Base-by-base conservation (phyloP, 2,329 filamentous ascomycete genomes). In the Waltergamsia citrina region DNA sequence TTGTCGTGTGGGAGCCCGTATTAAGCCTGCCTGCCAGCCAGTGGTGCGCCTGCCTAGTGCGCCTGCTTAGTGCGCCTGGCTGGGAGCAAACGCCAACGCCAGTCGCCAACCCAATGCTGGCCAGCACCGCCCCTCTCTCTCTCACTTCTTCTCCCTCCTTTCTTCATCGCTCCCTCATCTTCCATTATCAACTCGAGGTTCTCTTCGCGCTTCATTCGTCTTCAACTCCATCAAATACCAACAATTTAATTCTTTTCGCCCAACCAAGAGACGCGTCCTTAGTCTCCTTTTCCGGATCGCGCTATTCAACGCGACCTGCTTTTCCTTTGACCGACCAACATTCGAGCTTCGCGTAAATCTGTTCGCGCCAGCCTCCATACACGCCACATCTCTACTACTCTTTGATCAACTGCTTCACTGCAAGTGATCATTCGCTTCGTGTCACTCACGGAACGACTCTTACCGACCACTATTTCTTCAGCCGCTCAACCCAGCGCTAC, bases 81-180 rank as follows among this genome's bases (percentile, higher is more conserved):
- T n/a, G n/a, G n/a, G n/a, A n/a, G n/a, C n/a, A n/a, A n/a, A n/a
- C n/a, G n/a, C n/a, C n/a, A n/a, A n/a, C n/a, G n/a, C n/a, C n/a
- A n/a, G n/a, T n/a, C n/a, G n/a, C n/a, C n/a, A n/a, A n/a, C n/a
- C n/a, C n/a, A n/a, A n/a, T n/a, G n/a, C n/a, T n/a, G n/a, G n/a
- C 17, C 17, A 23, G 32, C 36, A 26, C 30, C 32, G 29, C 37
- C 36, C 29, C 34, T 23, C 24, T 32, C 28, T 38, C 37, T 30
- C 29, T 30, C 32, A 33, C 26, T 36, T 37, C 33, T 29, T 38
- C 26, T 33, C 23, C 38, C 32, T 38, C 45, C 40, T 44, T 44
- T 49, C 44, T 47, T 49, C 44, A 48, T 48, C 42, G 21, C 26
- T n/a, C n/a, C n/a, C n/a, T n/a, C n/a, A n/a, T n/a, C n/a, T n/a